A percentile compares a stretch with the other conserved stretches of the same genome.
These are phyloP conservation scores for Massarina eburnea DNA, from an alignment of 2,329 filamentous ascomycete species.

Conservation along the genomic window DNA sequence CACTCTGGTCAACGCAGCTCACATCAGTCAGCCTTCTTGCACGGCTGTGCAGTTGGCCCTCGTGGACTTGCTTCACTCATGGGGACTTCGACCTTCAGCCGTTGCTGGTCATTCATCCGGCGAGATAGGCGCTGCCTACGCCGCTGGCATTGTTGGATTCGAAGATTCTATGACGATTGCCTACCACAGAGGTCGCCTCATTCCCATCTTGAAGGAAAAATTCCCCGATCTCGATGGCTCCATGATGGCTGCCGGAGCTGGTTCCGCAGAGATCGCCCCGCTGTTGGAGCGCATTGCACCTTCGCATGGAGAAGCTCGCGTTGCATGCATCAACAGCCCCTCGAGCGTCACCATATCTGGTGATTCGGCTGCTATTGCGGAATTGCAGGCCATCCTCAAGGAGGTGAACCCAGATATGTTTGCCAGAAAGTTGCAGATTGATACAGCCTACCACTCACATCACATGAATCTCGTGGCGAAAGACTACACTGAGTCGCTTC, in stretches of 20 bases:
- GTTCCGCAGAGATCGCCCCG: constrained; percentile 15
- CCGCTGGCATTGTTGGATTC: constrained; percentile 21
- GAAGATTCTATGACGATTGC: constrained; percentile 27
- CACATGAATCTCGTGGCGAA: constrained; percentile 25
- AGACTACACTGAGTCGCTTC: constrained; percentile 27
- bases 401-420: constrained; percentile 38
- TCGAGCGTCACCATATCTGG: constrained; percentile 51
- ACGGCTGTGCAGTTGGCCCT: constrained; percentile 34
- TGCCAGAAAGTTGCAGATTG: constrained; percentile 44
- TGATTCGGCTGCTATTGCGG: constrained; percentile 42
- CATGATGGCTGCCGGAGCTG: constrained; percentile 27
- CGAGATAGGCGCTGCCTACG: constrained; percentile 35
- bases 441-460: constrained; percentile 49
- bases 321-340: constrained; percentile 45
- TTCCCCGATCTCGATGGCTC: constrained; percentile 17
- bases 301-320: constrained; percentile 9
- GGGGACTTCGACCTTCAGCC: constrained; percentile 23
- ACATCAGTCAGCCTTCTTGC: constrained; percentile 30
- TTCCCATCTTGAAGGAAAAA: constrained; percentile 20
- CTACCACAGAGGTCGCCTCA: constrained; percentile 27
- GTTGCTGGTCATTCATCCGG: constrained; percentile 35
- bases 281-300: constrained; percentile 13
- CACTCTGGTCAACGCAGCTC: constrained; percentile 19
- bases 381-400: constrained; percentile 38
- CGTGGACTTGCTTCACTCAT: constrained; percentile 25